These are phyloP conservation scores for Camellia granthamiana DNA, from an alignment of 148 eudicot species.

Conservation along the genomic window DNA sequence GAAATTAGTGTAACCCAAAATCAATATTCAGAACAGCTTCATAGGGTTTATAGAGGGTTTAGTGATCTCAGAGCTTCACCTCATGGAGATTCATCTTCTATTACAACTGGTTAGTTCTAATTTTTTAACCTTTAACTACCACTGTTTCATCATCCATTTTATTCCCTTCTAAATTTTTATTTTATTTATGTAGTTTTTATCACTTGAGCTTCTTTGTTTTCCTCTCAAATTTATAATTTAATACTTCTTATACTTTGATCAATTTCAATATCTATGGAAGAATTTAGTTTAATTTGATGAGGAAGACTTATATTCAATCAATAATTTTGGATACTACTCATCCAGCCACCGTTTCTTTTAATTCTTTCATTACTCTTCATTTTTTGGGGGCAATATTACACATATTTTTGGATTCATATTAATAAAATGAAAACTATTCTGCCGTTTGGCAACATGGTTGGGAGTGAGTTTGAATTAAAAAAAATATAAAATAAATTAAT, in stretches of 20 bases:
- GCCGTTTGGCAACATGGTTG: no score
- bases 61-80: constrained; percentile 20
- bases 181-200: neutral
- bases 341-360: neutral
- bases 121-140: neutral
- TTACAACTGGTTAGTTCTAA: constrained; percentile 26
- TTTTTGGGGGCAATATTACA: no score
- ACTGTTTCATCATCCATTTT: neutral
- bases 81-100: constrained; percentile 36
- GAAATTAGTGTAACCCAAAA: constrained; percentile 6
- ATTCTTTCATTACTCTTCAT: neutral
- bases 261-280: neutral
- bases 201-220: neutral
- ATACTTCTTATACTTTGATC: no score
- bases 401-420: neutral
- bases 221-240: neutral
- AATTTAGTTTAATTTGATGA: no score
- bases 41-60: constrained; percentile 19
- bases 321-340: neutral
- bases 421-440: neutral
- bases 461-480: no score
- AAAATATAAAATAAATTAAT: no score
- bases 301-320: neutral
- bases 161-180: neutral
- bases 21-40: constrained; percentile 7